Base-by-base conservation (phyloP, 164 flowering plant genomes). In the Chimonanthus praecox region DNA sequence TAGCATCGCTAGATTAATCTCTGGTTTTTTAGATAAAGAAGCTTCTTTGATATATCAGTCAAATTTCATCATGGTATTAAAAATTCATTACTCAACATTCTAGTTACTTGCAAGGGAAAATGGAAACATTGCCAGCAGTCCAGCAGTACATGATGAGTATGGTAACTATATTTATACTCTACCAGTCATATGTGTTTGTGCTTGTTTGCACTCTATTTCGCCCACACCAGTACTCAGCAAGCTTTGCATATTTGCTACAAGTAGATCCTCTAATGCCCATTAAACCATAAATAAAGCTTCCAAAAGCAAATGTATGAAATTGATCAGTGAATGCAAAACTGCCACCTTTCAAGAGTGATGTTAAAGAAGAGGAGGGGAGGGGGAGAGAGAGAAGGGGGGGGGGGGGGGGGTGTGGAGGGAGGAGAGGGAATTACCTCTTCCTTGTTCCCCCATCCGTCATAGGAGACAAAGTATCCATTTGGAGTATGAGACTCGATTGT, bases 361-460 rank as follows among this genome's bases (percentile, higher is more conserved):
- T 18, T 33, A 16, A 63, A 6, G 7, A 20, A 20, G 0, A 20
- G 21, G 21, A 0, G 21, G 21, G 21, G 21, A 20, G 21, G 21
- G 21, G 21, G n/a, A n/a, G n/a, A n/a, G n/a, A n/a, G n/a, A n/a
- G n/a, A n/a, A n/a, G n/a, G n/a, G n/a, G n/a, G n/a, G n/a, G n/a
- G n/a, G n/a, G n/a, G n/a, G n/a, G n/a, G n/a, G n/a, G n/a, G n/a
- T n/a, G n/a, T n/a, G n/a, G n/a, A n/a, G n/a, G 21, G 21, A 0
- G 21, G 21, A 0, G 21, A 20, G 21, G 21, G 21, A 0, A 21
- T 7, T 85, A 95, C 99, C 98, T 95, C 99, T 82, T 95, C 99
- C 80, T 82, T 87, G 73, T 95, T 95, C 47, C 97, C 99, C 98
- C 98, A 95, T 74, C 63, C 94, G 79, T 87, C 87, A 76, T 87